Evolutionary conservation across 2,329 filamentous ascomycete species (phyloP).

Genomic region (Monosporascus sp.): DNA sequence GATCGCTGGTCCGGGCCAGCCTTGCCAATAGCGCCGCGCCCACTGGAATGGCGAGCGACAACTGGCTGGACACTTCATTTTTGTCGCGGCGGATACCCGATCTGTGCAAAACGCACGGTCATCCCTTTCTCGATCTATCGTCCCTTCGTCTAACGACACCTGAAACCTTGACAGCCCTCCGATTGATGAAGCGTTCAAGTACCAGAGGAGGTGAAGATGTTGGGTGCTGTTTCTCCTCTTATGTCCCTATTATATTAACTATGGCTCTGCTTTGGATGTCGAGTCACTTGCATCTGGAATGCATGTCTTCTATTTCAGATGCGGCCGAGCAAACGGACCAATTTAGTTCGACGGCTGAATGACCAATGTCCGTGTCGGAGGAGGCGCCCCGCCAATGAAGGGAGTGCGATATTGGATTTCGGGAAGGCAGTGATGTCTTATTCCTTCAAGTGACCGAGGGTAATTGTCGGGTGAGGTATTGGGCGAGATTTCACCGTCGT

Average conservation of each 20-base stretch:
- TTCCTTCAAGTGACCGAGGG: too few species aligned
- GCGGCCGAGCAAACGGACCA: background rate
- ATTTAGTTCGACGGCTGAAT: background rate
- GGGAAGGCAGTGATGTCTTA: background rate
- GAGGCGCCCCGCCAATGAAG: background rate
- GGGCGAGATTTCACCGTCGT: too few species aligned
- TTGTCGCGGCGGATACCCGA: conserved; percentile 17
- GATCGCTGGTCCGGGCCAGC: conserved; percentile 12
- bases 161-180: too few species aligned
- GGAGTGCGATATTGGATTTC: background rate
- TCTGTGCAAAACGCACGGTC: conserved; percentile 15
- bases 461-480: too few species aligned
- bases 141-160: too few species aligned
- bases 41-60: conserved; percentile 10
- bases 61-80: conserved; percentile 10
- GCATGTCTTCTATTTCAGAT: too few species aligned
- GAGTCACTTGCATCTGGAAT: background rate
- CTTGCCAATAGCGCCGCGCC: conserved; percentile 4
- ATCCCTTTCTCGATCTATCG: conserved; percentile 12
- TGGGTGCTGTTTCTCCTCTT: background rate
- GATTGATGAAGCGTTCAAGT: background rate
- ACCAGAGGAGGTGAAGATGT: background rate
- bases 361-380: background rate
- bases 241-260: background rate
- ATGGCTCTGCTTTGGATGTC: background rate